These are phyloP conservation scores for Kwoniella sp. DNA, from an alignment of 768 basidiomycete species.

Conservation along the genomic window DNA sequence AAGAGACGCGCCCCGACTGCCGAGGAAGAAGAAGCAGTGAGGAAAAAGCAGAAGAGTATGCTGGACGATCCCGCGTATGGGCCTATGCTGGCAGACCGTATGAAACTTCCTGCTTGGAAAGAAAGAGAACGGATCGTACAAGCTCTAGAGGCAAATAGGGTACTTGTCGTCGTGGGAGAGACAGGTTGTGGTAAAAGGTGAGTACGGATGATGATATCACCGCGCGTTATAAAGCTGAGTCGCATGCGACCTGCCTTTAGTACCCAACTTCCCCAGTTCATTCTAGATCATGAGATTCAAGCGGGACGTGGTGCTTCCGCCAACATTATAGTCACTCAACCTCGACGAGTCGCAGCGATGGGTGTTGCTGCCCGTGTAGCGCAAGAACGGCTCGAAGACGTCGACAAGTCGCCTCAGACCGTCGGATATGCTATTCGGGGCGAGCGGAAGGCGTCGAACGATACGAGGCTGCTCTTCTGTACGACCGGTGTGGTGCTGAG, in stretches of 20 bases:
- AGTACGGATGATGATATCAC: not conserved
- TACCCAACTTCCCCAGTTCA: slow-evolving; percentile 77
- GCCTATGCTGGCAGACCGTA: slow-evolving; percentile 64
- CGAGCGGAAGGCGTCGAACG: slow-evolving; percentile 68
- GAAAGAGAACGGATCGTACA: slow-evolving; percentile 68
- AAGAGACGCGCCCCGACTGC: slow-evolving; percentile 38
- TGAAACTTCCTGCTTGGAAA: slow-evolving; percentile 74
- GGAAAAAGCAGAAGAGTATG: slow-evolving; percentile 62
- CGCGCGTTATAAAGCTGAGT: too few species aligned
- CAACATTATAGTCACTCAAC: slow-evolving; percentile 84
- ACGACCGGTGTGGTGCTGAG: slow-evolving; percentile 92
- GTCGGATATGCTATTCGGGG: slow-evolving; percentile 85
- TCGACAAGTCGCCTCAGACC: slow-evolving; percentile 65
- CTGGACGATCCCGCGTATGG: slow-evolving; percentile 62
- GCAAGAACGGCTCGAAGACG: slow-evolving; percentile 63
- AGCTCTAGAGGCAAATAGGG: slow-evolving; percentile 64
- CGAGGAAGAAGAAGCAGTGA: slow-evolving; percentile 45
- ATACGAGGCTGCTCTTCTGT: slow-evolving; percentile 81
- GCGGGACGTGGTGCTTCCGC: slow-evolving; percentile 66
- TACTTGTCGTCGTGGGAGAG: slow-evolving; percentile 88
- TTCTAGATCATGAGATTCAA: slow-evolving; percentile 78
- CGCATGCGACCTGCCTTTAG: too few species aligned
- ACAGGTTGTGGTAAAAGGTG: not conserved
- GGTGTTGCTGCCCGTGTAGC: slow-evolving; percentile 87
- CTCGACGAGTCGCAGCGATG: slow-evolving; percentile 82